These are phyloP conservation scores for Amanita rimosa DNA, from an alignment of 768 basidiomycete species.

Conservation along the genomic window DNA sequence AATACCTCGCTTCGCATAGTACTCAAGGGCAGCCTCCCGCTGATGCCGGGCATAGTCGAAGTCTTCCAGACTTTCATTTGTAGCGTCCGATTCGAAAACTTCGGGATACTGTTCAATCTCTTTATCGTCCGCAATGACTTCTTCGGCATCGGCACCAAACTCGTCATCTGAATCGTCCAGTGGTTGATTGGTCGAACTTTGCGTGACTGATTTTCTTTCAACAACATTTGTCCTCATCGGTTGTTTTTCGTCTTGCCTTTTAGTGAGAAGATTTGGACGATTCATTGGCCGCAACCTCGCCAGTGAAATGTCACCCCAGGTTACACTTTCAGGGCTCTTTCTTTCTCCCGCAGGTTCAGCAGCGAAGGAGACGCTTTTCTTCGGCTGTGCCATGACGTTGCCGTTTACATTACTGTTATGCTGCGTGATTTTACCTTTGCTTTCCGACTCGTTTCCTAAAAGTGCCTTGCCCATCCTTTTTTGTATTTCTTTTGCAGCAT, in stretches of 20 bases:
- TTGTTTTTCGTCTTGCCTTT: constrained; percentile 22
- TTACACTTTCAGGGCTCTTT: constrained; percentile 12
- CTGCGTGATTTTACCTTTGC: constrained; percentile 22
- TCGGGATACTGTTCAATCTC: constrained; percentile 6
- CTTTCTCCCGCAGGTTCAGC: constrained; percentile 19
- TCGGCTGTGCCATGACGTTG: constrained; percentile 20
- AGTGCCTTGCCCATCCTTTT: constrained; percentile 73
- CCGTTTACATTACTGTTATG: constrained; percentile 14
- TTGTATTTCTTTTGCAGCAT: constrained; percentile 43
- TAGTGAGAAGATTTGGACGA: constrained; percentile 24
- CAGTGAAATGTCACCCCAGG: constrained; percentile 47
- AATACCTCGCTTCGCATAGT: constrained; percentile 47
- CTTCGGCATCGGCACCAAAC: constrained; percentile 29
- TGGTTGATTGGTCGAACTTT: constrained; percentile 8
- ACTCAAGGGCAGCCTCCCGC: constrained; percentile 64
- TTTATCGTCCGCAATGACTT: constrained; percentile 16
- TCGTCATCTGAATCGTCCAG: constrained; percentile 62
- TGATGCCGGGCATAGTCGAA: constrained; percentile 56
- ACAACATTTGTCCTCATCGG: constrained; percentile 65
- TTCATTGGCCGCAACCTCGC: constrained; percentile 32
- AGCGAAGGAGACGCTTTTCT: constrained; percentile 61
- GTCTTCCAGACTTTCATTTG: constrained; percentile 29
- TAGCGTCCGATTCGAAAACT: constrained; percentile 14
- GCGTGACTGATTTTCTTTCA: constrained; percentile 39
- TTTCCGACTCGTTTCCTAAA: constrained; percentile 28